These are phyloP conservation scores for Russula sp. DNA, from an alignment of 768 basidiomycete species.

Conservation along the genomic window DNA sequence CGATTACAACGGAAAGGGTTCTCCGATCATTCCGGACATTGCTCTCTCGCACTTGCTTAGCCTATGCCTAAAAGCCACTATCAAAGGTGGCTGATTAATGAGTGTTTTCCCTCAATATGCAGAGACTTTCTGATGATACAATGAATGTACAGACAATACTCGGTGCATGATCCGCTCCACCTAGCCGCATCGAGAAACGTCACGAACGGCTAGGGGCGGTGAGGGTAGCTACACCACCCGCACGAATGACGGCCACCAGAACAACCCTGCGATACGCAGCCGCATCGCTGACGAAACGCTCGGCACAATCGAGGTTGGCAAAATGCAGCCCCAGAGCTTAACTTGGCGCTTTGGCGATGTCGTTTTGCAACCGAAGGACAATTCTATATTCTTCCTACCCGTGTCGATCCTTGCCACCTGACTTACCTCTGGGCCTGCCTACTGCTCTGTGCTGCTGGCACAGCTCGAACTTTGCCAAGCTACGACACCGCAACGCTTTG, in stretches of 20 bases:
- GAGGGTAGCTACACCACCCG: background rate
- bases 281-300: conserved; percentile 49
- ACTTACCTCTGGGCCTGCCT: conserved; percentile 28
- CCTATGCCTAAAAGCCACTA: conserved; percentile 3
- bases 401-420: conserved; percentile 45
- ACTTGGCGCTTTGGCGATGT: conserved; percentile 34
- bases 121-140: no score
- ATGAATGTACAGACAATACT: no score
- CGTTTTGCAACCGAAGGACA: conserved; percentile 33
- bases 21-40: background rate
- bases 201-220: background rate
- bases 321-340: conserved; percentile 30
- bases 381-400: conserved; percentile 50
- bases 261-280: background rate
- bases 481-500: conserved; percentile 52
- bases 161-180: background rate
- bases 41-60: background rate
- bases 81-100: background rate
- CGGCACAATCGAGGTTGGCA: conserved; percentile 42
- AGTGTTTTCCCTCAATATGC: no score
- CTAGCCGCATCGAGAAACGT: conserved; percentile 3
- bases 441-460: background rate
- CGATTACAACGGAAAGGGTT: background rate
- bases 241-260: background rate
- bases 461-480: conserved; percentile 45